These are phyloP conservation scores for Rhodomyrtus tomentosa DNA, from an alignment of 345 rosid species.

Conservation along the genomic window DNA sequence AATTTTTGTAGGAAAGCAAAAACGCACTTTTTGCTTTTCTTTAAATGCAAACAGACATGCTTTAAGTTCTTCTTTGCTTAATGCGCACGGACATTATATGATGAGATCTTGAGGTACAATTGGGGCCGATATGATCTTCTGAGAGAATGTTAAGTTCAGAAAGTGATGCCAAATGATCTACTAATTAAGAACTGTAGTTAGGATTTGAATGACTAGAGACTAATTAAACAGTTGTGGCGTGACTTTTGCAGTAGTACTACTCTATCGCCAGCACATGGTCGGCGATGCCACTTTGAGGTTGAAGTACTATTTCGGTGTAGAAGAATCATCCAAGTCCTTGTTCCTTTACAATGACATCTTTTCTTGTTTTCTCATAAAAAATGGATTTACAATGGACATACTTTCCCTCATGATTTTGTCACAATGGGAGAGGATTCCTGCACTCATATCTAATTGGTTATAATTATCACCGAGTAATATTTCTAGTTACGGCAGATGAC, in stretches of 20 bases:
- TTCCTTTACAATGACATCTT: not conserved
- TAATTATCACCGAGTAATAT: not conserved
- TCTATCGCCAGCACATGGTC: not conserved
- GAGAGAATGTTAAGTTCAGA: not conserved
- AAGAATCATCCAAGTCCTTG: not conserved
- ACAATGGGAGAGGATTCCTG: not conserved
- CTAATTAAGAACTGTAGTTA: not conserved
- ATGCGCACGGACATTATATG: not conserved
- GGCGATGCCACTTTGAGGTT: not conserved
- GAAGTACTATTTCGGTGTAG: not conserved
- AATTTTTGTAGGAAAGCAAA: not conserved
- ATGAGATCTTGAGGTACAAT: not conserved
- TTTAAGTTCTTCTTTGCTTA: not conserved
- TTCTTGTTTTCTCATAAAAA: not conserved
- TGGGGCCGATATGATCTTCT: not conserved
- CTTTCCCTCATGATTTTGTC: not conserved
- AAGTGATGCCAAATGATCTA: not conserved
- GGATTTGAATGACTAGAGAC: not conserved
- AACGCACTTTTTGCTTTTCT: not conserved
- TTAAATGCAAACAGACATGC: not conserved
- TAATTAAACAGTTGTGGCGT: not conserved
- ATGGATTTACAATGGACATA: not conserved
- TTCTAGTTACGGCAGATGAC: not conserved
- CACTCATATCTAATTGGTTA: not conserved
- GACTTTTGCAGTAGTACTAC: not conserved